Conservation (phyloP, 2,329 filamentous ascomycete species). For the Beauveria bassiana region DNA sequence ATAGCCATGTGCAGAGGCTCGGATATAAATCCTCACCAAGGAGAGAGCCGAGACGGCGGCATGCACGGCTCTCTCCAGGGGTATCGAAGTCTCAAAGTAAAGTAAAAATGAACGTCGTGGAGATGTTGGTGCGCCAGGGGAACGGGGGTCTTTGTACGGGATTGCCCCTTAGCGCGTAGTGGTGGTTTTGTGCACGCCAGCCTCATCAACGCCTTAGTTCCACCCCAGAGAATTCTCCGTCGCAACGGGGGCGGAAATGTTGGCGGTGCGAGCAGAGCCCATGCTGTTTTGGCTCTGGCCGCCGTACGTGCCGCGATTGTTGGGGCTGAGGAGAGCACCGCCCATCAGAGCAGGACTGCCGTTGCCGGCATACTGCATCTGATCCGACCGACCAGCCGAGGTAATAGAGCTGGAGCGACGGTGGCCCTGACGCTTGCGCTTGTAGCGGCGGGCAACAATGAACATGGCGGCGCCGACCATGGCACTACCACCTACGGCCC, state of each 20-base stretch:
- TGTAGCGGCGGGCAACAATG: conserved; percentile 82
- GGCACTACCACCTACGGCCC: conserved; percentile 68
- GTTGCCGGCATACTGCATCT: conserved; percentile 42
- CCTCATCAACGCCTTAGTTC: conserved; percentile 56
- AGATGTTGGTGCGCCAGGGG: background rate
- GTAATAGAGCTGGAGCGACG: conserved; percentile 68
- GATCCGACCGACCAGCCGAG: conserved; percentile 36
- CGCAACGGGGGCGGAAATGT: conserved; percentile 84
- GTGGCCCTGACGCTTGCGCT: conserved; percentile 73
- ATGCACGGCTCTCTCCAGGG: background rate
- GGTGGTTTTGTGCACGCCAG: background rate
- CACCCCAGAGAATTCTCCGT: conserved; percentile 92
- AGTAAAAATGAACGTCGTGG: conserved; percentile 9
- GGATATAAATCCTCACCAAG: conserved; percentile 8
- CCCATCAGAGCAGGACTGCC: conserved; percentile 61
- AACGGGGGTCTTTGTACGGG: conserved; percentile 2
- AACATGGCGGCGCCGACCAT: conserved; percentile 96
- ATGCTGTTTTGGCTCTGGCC: conserved; percentile 59
- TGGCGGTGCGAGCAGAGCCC: conserved; percentile 49
- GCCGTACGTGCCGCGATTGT: conserved; percentile 48
- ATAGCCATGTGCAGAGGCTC: background rate
- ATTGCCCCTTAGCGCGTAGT: background rate
- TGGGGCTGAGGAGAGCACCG: conserved; percentile 50
- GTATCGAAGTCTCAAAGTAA: conserved; percentile 9
- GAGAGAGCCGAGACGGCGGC: background rate